These are phyloP conservation scores for Physocladia obscura DNA, from an alignment of 192 early-diverging fungal species.

Conservation along the genomic window DNA sequence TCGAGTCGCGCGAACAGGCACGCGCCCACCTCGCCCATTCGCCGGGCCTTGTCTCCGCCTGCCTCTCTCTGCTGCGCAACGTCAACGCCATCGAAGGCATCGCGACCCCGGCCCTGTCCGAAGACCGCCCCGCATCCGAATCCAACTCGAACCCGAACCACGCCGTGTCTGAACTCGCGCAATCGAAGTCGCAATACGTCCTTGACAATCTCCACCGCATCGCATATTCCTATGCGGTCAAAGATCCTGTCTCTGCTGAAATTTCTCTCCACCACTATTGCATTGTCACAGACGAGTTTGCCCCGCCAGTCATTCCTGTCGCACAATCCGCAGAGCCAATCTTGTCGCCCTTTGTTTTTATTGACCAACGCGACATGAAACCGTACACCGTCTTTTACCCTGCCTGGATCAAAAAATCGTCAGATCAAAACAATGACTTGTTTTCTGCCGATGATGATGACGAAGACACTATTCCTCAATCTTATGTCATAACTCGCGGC, in stretches of 20 bases:
- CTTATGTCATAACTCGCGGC: conserved; percentile 2
- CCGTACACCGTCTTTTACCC: conserved; percentile 18
- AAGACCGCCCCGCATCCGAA: too few species aligned
- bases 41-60: neutral
- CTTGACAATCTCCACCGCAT: conserved; percentile 18
- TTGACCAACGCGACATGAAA: conserved; percentile 3
- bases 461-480: conserved; percentile 8
- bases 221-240: conserved; percentile 2
- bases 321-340: neutral
- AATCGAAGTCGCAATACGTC: conserved; percentile 12
- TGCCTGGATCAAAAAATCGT: conserved; percentile 9
- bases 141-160: too few species aligned
- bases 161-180: too few species aligned
- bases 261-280: neutral
- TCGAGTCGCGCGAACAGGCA: neutral
- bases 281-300: neutral
- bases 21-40: neutral
- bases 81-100: conserved; percentile 8
- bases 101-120: neutral
- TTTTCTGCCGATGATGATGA: neutral
- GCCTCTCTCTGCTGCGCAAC: neutral
- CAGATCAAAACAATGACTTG: neutral
- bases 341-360: conserved; percentile 6
- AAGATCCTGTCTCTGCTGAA: too few species aligned
- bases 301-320: conserved; percentile 13